Evolutionary conservation across 225 moss, liverwort and hornwort species (phyloP), one percentile per base, ranked within the genome.

Genomic region (Anthoceros angustus): DNA sequence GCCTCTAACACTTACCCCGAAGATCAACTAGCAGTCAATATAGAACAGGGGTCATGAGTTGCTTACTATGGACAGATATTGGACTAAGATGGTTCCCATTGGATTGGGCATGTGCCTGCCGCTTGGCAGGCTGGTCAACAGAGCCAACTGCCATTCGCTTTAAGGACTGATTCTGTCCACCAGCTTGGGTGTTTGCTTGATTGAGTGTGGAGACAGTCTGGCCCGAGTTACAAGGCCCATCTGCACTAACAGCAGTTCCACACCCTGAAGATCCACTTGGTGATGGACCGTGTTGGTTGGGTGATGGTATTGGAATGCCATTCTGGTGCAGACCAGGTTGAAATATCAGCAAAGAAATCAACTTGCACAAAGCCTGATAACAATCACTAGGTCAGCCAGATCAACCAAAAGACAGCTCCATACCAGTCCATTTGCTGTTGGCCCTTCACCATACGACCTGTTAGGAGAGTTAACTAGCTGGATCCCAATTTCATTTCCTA

Each of bases 121-220:
- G 55, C 23, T 55, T 55, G 23, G 55, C 55, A 18, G 55, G 55
- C 14, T 55, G 55, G 55, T 55, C 55, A 8, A 55, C 55, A 55
- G 55, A 55, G 18, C 55, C 55, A 15, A 55, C 55, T 55, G 55
- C 55, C 18, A 55, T 23, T 23, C 55, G 55, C 55, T 55, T 55
- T 7, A 55, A 55, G 18, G 55, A 55, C n/a, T 9, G 55, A 20
- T 20, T 55, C 8, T 55, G 55, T 18, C 18, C 18, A 18, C 55
- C n/a, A 55, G 55, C 32, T 32, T 32, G 32, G 32, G 32, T 55
- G 1, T 20, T 55, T 7, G n/a, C 55, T 15, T 55, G 55, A 55
- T 55, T 55, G n/a, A 55, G 55, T 55, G 55, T 55, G 55, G 55
- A 55, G 16, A 55, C 55, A 55, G 55, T 55, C 55, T 55, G 55